Base-by-base conservation (phyloP, 1,139 yeast species). In the Dujonia santamariae region DNA sequence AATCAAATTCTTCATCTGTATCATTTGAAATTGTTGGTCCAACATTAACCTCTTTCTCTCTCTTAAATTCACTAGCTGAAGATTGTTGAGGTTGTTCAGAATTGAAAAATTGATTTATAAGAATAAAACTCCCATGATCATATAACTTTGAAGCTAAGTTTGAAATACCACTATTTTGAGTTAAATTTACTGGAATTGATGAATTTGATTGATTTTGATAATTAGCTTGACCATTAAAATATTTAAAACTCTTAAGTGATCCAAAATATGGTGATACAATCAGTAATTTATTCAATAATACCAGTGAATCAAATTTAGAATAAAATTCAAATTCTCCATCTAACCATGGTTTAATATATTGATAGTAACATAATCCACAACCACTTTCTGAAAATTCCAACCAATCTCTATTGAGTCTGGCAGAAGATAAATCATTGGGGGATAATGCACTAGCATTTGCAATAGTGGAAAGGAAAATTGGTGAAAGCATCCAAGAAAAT, bases 401-500 rank as follows among this genome's bases (percentile, higher is more conserved):
- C 61, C 65, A 53, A 37, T 57, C 66, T 5, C 38, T 33, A 15
- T 49, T 40, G 22, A 43, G 25, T 14, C 42, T 42, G 19, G 20
- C 43, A 44, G 28, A 23, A n/a, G 23, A 11, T 15, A 14, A 26
- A 27, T 15, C 35, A 18, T 31, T 37, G 9, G 32, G 24, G n/a
- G n/a, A n/a, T n/a, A n/a, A n/a, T 5, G 38, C 21, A 12, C 11
- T 21, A 12, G 23, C 23, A 11, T 24, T 22, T 4, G 32, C 9
- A 41, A 34, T 3, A 37, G 32, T 26, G 39, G 44, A 26, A 37
- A 35, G 26, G 34, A 60, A 37, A 47, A 69, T 54, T 5, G 85
- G 84, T 14, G 66, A 54, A 8, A 78, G 60, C 29, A 80, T 54
- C 85, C 85, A 80, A 9, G 68, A 43, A 11, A 71, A 64, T 21